Conservation (phyloP, 441 rosid species). For the Pelargonium fulgidum region DNA sequence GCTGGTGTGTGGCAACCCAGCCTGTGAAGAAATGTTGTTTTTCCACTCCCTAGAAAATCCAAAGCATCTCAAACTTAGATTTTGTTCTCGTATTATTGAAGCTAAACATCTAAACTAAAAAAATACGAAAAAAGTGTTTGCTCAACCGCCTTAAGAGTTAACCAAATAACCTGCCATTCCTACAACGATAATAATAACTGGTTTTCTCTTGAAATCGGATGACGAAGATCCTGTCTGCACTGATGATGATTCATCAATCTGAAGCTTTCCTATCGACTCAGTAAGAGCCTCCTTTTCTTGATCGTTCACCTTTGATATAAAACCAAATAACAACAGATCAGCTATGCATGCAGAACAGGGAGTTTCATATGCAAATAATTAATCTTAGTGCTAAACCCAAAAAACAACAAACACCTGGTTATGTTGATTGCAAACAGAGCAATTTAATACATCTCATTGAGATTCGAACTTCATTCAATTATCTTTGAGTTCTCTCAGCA, state of each 20-base stretch:
- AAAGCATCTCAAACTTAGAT: constrained; percentile 11
- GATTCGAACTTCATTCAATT: no score
- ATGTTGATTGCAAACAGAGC: no score
- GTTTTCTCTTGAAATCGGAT: constrained; percentile 65
- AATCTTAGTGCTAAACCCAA: no score
- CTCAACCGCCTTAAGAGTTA: background rate
- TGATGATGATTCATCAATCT: constrained; percentile 34
- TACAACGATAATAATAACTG: constrained; percentile 68
- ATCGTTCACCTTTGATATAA: background rate
- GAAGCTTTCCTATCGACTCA: constrained; percentile 55
- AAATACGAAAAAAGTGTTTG: background rate
- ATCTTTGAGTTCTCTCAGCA: no score
- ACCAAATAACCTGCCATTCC: constrained; percentile 80
- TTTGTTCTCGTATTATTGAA: background rate
- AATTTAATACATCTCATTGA: no score
- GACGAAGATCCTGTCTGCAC: constrained; percentile 35
- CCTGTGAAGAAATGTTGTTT: constrained; percentile 82
- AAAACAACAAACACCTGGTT: no score
- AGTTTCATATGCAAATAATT: background rate
- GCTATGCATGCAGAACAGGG: background rate
- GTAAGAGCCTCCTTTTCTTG: constrained; percentile 51
- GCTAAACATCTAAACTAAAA: background rate
- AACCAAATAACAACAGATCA: background rate
- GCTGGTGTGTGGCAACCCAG: constrained; percentile 81
- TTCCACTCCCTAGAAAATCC: constrained; percentile 67